A percentile compares a stretch with the other conserved stretches of the same genome.
Conservation (phyloP, 768 basidiomycete species). For the Royoungia palumana region DNA sequence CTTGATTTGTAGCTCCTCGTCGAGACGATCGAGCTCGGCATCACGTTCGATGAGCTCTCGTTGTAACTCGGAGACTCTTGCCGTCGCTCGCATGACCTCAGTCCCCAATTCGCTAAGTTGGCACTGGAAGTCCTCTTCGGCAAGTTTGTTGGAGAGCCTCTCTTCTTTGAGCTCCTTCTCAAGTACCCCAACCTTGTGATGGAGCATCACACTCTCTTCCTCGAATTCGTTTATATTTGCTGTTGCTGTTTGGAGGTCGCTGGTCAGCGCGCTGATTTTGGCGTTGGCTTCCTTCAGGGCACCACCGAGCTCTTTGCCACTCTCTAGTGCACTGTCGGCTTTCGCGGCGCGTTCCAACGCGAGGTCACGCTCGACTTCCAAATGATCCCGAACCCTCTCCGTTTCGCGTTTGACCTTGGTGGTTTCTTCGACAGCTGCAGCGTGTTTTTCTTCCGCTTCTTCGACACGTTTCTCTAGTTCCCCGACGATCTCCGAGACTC, state of each 20-base stretch:
- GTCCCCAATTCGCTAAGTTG: conserved; percentile 31
- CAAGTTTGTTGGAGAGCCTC: conserved; percentile 38
- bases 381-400: neutral
- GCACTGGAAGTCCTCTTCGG: conserved; percentile 38
- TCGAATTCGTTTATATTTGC: conserved; percentile 59
- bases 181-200: conserved; percentile 50
- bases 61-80: conserved; percentile 42
- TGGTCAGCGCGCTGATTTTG: conserved; percentile 49
- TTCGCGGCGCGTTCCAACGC: conserved; percentile 41
- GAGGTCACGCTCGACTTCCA: conserved; percentile 4
- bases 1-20: conserved; percentile 44
- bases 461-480: conserved; percentile 57
- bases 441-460: conserved; percentile 31
- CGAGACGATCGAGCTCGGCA: conserved; percentile 23
- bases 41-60: conserved; percentile 44
- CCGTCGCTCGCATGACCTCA: conserved; percentile 31
- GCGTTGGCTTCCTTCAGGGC: conserved; percentile 66
- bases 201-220: conserved; percentile 52
- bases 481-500: conserved; percentile 63
- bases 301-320: conserved; percentile 63
- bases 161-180: conserved; percentile 58
- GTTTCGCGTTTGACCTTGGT: neutral
- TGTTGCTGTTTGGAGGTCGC: conserved; percentile 52
- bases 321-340: conserved; percentile 61
- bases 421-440: neutral